Conservation (phyloP, 176 grass and related monocot species). For the Carex cristatella region DNA sequence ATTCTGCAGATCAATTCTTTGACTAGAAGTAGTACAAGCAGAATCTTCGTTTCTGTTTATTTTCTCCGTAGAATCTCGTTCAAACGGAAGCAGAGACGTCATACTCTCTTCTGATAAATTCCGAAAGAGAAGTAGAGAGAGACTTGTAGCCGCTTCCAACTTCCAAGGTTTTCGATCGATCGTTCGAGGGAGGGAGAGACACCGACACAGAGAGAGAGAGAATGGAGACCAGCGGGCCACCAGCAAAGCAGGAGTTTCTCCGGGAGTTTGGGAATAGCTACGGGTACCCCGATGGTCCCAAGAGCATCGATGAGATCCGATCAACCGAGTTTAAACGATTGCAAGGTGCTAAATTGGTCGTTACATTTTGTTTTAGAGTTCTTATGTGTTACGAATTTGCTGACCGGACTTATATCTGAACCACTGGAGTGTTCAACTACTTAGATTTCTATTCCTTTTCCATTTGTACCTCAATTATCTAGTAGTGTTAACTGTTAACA, state of each 20-base stretch:
- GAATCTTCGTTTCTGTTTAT: too few relatives aligned
- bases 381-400: neutral
- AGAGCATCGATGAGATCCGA: slow-evolving; percentile 63
- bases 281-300: slow-evolving; percentile 68
- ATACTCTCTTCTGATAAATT: neutral
- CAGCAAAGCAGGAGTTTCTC: slow-evolving; percentile 50
- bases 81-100: slow-evolving; percentile 14
- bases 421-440: neutral
- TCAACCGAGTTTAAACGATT: slow-evolving; percentile 72
- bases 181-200: neutral
- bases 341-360: slow-evolving; percentile 34
- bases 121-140: neutral
- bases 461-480: neutral
- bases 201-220: slow-evolving; percentile 5
- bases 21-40: too few relatives aligned
- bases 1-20: too few relatives aligned
- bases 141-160: neutral
- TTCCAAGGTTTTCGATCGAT: neutral
- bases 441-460: neutral
- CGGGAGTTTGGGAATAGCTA: slow-evolving; percentile 49
- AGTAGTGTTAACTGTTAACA: neutral
- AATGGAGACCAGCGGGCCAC: neutral
- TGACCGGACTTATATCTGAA: neutral
- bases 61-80: neutral
- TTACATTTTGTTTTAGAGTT: neutral